Conservation (phyloP, 176 grass and related monocot species). For the Aegilops bicornis region DNA sequence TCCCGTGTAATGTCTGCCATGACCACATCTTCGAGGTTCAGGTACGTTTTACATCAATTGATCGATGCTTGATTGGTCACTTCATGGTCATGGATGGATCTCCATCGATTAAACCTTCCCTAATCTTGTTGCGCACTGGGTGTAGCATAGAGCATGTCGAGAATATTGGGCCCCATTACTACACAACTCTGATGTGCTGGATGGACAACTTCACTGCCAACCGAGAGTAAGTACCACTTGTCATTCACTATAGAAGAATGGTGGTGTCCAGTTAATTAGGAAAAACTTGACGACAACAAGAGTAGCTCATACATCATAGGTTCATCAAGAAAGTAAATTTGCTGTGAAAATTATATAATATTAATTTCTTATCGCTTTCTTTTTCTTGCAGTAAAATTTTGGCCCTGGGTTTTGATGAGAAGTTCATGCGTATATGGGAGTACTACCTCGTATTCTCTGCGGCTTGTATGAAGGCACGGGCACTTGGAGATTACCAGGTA, state of each 20-base stretch:
- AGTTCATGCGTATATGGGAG: constrained; percentile 3
- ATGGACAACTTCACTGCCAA: neutral
- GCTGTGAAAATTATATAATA: neutral
- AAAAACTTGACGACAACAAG: neutral
- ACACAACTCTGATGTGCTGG: neutral
- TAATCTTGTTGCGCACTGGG: neutral
- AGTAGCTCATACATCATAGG: neutral
- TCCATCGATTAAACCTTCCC: neutral
- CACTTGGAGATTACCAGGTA: constrained; percentile 10
- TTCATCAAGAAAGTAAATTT: neutral
- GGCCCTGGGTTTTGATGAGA: neutral
- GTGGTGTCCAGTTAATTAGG: neutral
- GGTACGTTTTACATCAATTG: constrained; percentile 2
- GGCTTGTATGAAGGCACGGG: neutral
- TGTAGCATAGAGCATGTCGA: neutral
- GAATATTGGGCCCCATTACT: neutral
- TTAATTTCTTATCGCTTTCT: neutral
- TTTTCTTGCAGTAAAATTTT: neutral
- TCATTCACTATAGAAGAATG: neutral
- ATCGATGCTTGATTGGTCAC: neutral
- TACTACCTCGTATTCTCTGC: neutral
- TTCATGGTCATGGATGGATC: neutral
- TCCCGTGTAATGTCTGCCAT: neutral
- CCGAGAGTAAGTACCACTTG: neutral
- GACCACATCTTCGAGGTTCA: neutral